phyloP scores from a whole-genome alignment of 2,329 filamentous ascomycete species.

The Coniella vitis region DNA sequence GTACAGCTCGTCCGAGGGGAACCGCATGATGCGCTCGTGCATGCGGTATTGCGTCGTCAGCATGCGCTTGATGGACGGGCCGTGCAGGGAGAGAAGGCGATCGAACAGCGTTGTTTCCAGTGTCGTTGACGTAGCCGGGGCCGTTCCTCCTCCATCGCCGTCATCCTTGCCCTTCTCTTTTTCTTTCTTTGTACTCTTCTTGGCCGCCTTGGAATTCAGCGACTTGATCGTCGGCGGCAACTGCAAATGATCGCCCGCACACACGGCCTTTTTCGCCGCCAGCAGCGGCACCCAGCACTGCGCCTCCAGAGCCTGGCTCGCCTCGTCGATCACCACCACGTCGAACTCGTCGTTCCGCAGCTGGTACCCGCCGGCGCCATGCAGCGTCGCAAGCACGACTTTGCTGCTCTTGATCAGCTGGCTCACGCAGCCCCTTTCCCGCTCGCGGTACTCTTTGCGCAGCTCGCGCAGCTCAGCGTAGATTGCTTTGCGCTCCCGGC shows the following conservation, averaged over 20 bases:
- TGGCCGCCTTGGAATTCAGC: slow-evolving; percentile 43
- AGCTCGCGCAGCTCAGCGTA: slow-evolving; percentile 81
- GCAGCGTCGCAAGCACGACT: slow-evolving; percentile 86
- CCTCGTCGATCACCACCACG: slow-evolving; percentile 92
- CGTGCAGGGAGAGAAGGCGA: slow-evolving; percentile 74
- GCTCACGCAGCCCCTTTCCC: slow-evolving; percentile 75
- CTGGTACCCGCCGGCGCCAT: slow-evolving; percentile 84
- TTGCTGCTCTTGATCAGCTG: slow-evolving; percentile 70
- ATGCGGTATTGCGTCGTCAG: slow-evolving; percentile 96
- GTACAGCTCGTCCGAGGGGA: slow-evolving; percentile 85
- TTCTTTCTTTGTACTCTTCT: slow-evolving; percentile 21
- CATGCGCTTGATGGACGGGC: slow-evolving; percentile 81
- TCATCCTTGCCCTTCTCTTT: slow-evolving; percentile 21
- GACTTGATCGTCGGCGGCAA: slow-evolving; percentile 93
- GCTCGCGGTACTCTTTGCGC: slow-evolving; percentile 78
- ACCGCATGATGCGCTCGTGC: slow-evolving; percentile 93
- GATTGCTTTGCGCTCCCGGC: slow-evolving; percentile 70
- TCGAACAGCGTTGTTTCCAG: slow-evolving; percentile 93
- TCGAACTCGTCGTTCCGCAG: slow-evolving; percentile 77
- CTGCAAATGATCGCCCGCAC: slow-evolving; percentile 92
- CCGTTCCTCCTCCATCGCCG: too few relatives aligned
- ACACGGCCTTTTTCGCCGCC: slow-evolving; percentile 73
- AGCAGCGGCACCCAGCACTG: slow-evolving; percentile 94
- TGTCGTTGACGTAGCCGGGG: slow-evolving; percentile 44
- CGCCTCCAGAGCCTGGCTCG: slow-evolving; percentile 89